Base-by-base conservation (phyloP, 768 basidiomycete genomes). In the Boletales sp. region DNA sequence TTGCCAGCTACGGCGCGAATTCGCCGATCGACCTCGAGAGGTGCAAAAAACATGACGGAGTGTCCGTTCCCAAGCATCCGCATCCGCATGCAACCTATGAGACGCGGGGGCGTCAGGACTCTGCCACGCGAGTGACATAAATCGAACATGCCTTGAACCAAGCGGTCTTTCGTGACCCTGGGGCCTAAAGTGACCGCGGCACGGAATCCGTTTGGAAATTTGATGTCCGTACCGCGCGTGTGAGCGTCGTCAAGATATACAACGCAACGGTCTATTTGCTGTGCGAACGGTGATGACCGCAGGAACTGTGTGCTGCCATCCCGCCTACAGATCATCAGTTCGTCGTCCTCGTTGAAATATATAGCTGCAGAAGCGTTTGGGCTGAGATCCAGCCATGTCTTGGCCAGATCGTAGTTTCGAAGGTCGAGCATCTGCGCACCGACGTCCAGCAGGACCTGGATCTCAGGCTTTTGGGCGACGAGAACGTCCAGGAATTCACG, bases 1-100 rank as follows among this genome's bases (percentile, higher is more conserved):
- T 63, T 65, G 5, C 35, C 40, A 12, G 51, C 49, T 18, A 64
- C 46, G 10, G 11, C 32, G 14, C 42, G 42, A 18, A 43, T 32
- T 5, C 30, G 17, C n/a, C 30, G 30, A 14, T 43, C 42, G 3
- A 32, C 10, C 8, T 43, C 42, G 5, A 32, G 30, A 18, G 42
- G 42, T 13, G 42, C 42, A 5, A 43, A 32, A 18, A 43, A 43
- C 42, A 32, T 43, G 30, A 43, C n/a, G n/a, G 42, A 43, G 14
- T 43, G 42, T 5, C 42, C 31, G 11, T 32, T 3, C 10, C 42
- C 42, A 17, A 43, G 42, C 30, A 12, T 43, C 11, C 42, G 42
- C 42, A 43, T 43, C 11, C 42, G 42, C 42, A 43, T 43, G 6
- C 42, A 43, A 31, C 42, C 42, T 43, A 19, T 19, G 6, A 32